A percentile compares a stretch with the other conserved stretches of the same genome.
Evolutionary conservation across 257 asterid species (phyloP).

Genomic region (Capsicum chinense): DNA sequence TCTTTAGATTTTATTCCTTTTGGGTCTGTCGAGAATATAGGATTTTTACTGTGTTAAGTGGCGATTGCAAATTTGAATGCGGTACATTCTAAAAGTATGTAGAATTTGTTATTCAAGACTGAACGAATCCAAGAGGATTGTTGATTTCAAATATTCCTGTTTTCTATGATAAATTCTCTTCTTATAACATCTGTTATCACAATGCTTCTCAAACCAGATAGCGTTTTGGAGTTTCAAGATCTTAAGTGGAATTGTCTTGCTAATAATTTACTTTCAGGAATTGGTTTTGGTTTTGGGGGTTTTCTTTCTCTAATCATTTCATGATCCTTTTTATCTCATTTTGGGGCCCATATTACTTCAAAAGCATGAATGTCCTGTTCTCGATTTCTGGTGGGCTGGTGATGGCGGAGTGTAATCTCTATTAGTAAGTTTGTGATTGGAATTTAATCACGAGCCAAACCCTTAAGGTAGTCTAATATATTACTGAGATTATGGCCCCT

Average conservation of each 20-base stretch:
- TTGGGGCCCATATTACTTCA: neutral
- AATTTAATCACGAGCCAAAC: neutral
- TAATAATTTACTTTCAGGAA: neutral
- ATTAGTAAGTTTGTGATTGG: neutral
- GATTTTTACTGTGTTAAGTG: constrained; percentile 2
- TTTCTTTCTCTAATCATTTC: neutral
- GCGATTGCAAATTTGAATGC: neutral
- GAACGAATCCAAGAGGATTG: neutral
- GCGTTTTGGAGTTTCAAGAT: constrained; percentile 3
- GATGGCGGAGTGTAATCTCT: neutral
- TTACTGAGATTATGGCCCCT: neutral
- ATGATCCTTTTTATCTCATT: neutral
- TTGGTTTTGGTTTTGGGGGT: neutral
- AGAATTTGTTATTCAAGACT: neutral
- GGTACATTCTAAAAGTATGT: neutral
- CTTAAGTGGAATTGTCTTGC: constrained; percentile 3
- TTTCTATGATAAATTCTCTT: neutral
- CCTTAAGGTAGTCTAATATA: neutral
- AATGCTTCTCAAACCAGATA: neutral
- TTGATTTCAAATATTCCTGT: neutral
- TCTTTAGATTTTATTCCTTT: neutral
- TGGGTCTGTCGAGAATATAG: neutral
- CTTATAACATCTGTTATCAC: neutral
- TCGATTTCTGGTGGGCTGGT: neutral
- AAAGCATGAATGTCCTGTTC: constrained; percentile 4